Percentiles rank a stretch among this genome's conserved stretches.
Conservation (phyloP, 192 early-diverging fungal species). For the Allomyces javanicus region DNA sequence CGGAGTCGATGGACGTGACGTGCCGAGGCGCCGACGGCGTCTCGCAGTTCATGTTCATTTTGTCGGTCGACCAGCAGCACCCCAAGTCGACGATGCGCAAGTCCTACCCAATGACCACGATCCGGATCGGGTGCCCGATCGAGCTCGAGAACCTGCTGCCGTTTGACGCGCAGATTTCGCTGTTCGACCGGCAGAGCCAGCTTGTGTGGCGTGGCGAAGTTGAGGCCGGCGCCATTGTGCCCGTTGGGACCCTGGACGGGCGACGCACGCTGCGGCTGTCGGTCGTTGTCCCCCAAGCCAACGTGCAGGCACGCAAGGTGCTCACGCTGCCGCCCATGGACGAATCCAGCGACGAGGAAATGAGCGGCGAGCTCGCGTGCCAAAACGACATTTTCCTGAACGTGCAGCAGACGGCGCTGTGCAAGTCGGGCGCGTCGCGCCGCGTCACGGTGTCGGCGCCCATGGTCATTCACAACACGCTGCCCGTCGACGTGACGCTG, state of each 20-base stretch:
- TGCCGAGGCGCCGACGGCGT: neutral
- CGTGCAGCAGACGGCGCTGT: neutral
- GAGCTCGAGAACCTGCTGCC: constrained; percentile 92
- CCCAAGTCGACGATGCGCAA: constrained; percentile 24
- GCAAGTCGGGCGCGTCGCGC: neutral
- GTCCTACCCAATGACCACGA: constrained; percentile 49
- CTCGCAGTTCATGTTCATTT: neutral
- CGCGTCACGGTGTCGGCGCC: neutral
- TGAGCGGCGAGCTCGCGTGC: too few species aligned
- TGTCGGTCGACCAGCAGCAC: neutral
- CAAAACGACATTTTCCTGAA: neutral
- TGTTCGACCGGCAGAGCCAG: constrained; percentile 35
- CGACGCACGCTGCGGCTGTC: constrained; percentile 32
- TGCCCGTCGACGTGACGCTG: neutral
- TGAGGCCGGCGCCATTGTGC: neutral
- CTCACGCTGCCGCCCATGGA: neutral
- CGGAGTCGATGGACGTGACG: neutral
- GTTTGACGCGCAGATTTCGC: constrained; percentile 57
- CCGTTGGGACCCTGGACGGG: neutral
- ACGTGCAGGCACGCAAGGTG: neutral
- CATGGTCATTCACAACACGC: neutral
- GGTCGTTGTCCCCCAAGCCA: constrained; percentile 41
- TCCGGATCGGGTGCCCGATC: constrained; percentile 52
- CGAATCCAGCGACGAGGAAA: neutral
- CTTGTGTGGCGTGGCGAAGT: neutral